Conservation (phyloP, 108 stramenopile genomes). For the Epipyxis sp. region DNA sequence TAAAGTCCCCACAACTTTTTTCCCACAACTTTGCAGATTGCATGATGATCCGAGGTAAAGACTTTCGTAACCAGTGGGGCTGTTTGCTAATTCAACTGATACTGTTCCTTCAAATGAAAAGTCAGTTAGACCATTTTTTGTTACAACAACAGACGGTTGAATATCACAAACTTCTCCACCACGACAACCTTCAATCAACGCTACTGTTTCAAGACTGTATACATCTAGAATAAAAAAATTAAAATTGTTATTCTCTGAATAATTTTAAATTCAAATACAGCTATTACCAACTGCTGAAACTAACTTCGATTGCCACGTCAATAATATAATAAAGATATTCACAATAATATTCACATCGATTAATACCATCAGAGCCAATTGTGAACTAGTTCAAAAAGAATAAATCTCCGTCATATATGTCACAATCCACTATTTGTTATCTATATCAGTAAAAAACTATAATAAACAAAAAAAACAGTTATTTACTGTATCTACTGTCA, state of each 20-base stretch:
- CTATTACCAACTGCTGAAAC: background rate
- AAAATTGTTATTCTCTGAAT: background rate
- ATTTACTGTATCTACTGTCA: too few species aligned
- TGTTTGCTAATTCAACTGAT: background rate
- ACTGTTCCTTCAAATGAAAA: background rate
- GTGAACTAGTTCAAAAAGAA: too few species aligned
- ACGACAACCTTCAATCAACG: background rate
- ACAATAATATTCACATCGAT: background rate
- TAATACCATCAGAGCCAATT: too few species aligned
- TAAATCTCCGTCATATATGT: too few species aligned
- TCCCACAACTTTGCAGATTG: background rate
- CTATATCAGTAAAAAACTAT: too few species aligned
- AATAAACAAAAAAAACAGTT: too few species aligned
- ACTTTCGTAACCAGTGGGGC: slow-evolving; percentile 4
- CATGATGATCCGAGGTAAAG: background rate
- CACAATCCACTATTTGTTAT: too few species aligned
- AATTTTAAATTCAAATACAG: background rate
- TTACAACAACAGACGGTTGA: background rate
- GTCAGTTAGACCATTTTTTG: background rate
- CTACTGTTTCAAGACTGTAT: background rate
- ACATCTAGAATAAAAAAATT: background rate
- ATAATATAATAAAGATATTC: background rate
- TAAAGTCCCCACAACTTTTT: background rate
- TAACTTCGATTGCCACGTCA: too few species aligned
- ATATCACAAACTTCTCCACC: background rate